Conservation (phyloP, 306 rosid genomes). For the Styphnolobium japonicum region DNA sequence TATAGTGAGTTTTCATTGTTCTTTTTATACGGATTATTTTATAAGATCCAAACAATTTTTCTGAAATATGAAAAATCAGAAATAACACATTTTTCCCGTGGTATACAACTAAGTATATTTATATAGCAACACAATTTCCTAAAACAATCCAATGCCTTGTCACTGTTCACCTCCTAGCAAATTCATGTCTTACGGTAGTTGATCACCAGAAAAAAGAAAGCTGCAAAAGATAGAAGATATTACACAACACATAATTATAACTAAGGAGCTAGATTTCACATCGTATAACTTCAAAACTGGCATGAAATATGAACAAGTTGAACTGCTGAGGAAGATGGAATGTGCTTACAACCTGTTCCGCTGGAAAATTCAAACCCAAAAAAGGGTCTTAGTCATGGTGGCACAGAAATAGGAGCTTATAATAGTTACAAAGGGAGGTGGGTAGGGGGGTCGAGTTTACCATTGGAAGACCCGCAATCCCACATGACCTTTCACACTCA, state of each 20-base stretch:
- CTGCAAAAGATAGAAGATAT: background rate
- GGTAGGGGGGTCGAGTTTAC: slow-evolving; percentile 19
- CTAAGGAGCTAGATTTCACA: background rate
- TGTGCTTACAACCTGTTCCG: background rate
- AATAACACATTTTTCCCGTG: too few species aligned
- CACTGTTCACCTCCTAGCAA: background rate
- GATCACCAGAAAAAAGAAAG: background rate
- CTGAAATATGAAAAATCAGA: too few species aligned
- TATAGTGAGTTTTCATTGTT: too few species aligned
- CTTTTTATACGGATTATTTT: too few species aligned
- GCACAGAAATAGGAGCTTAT: background rate
- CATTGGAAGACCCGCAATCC: slow-evolving; percentile 24
- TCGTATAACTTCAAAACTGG: slow-evolving; percentile 19
- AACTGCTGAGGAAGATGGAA: background rate
- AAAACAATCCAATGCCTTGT: background rate
- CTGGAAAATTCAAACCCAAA: slow-evolving; percentile 7
- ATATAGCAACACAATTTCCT: background rate
- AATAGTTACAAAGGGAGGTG: background rate
- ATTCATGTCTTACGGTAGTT: background rate
- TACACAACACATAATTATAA: background rate
- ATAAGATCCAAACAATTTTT: too few species aligned
- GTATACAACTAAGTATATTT: background rate
- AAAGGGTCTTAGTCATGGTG: background rate
- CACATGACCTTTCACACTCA: slow-evolving; percentile 34
- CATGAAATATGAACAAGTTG: slow-evolving; percentile 17